These are phyloP conservation scores for Backusella parvicylindrica DNA, from an alignment of 192 early-diverging fungal genomes.

Conservation along the genomic window DNA sequence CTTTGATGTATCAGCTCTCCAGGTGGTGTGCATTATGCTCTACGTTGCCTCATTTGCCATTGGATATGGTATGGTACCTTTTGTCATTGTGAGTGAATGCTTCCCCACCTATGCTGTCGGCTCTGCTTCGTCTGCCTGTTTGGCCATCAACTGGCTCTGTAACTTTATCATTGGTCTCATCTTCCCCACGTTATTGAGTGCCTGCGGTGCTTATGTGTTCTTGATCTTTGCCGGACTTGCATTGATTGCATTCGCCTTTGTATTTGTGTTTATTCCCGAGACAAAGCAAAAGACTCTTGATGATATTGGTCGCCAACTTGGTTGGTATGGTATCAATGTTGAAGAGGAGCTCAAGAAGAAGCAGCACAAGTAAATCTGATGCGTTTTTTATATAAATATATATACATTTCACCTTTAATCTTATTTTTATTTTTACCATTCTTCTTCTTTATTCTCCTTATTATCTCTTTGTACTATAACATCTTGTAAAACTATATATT, in stretches of 20 bases:
- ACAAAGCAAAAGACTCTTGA: slow-evolving; percentile 56
- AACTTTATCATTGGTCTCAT: slow-evolving; percentile 54
- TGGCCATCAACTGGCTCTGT: slow-evolving; percentile 43
- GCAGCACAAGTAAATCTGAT: too few relatives aligned
- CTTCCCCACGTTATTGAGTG: slow-evolving; percentile 37
- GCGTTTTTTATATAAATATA: too few relatives aligned
- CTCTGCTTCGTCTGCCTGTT: slow-evolving; percentile 42
- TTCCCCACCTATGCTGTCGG: slow-evolving; percentile 52
- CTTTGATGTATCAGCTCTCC: slow-evolving; percentile 10
- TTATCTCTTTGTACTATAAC: too few relatives aligned
- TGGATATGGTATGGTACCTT: slow-evolving; percentile 57
- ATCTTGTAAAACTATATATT: too few relatives aligned
- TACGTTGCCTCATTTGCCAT: slow-evolving; percentile 58
- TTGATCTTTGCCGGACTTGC: slow-evolving; percentile 46
- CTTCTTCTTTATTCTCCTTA: too few relatives aligned
- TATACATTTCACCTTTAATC: too few relatives aligned
- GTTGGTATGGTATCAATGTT: slow-evolving; percentile 30
- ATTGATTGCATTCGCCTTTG: slow-evolving; percentile 35
- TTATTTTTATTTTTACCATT: too few relatives aligned
- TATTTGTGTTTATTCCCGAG: slow-evolving; percentile 45
- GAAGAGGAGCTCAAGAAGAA: too few relatives aligned
- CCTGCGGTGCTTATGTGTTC: slow-evolving; percentile 50
- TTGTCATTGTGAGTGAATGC: slow-evolving; percentile 52
- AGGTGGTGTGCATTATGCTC: slow-evolving; percentile 38
- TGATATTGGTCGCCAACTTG: slow-evolving; percentile 42